Evolutionary conservation across 257 asterid species (phyloP).

Genomic region (Solanum arcanum): DNA sequence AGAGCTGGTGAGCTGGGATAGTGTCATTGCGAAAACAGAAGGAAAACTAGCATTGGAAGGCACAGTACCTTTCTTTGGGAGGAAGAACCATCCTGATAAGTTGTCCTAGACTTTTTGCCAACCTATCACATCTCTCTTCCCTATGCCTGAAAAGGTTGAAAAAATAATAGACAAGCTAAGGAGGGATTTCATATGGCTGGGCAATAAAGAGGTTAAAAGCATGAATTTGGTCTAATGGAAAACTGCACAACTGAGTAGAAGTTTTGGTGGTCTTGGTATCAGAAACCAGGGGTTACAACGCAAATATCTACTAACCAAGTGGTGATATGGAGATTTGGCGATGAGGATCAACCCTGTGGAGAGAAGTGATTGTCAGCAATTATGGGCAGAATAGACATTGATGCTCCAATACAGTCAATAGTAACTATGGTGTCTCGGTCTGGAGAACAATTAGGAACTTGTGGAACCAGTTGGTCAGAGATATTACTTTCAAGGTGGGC

Average conservation of each 20-base stretch:
- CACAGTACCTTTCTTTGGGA: not conserved
- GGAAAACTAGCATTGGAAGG: not conserved
- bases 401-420: not conserved
- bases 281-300: not conserved
- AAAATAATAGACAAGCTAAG: not conserved
- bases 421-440: not conserved
- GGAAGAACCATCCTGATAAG: not conserved
- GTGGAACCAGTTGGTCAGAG: not conserved
- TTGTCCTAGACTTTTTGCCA: not conserved
- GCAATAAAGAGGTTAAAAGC: not conserved
- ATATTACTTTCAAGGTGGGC: not conserved
- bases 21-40: not conserved
- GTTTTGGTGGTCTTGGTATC: not conserved
- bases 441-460: not conserved
- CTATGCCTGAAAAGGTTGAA: not conserved
- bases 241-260: not conserved
- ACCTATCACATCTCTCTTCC: not conserved
- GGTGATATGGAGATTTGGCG: not conserved
- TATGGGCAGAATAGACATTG: not conserved
- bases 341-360: not conserved
- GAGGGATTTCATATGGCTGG: not conserved
- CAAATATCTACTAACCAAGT: not conserved
- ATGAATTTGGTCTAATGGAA: not conserved
- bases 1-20: not conserved
- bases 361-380: not conserved